Conservation (phyloP, 208 protist species). For the Novymonas esmeraldas region DNA sequence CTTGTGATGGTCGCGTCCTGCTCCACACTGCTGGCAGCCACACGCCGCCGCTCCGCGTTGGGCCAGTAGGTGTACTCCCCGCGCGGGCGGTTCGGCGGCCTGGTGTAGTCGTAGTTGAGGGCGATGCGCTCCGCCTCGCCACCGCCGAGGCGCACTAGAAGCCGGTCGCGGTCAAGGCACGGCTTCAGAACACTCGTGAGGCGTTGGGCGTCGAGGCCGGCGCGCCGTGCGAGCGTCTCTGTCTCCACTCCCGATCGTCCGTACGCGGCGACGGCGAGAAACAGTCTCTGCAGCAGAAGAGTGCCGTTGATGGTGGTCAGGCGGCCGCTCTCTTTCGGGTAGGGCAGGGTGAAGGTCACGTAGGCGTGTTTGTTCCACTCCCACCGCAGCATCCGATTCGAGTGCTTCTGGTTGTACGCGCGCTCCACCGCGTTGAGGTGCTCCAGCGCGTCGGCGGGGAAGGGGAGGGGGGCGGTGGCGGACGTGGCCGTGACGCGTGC, state of each 20-base stretch:
- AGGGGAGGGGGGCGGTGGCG: conserved; percentile 25
- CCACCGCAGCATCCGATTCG: conserved; percentile 23
- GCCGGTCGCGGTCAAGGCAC: conserved; percentile 27
- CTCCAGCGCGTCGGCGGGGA: conserved; percentile 26
- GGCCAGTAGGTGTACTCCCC: conserved; percentile 39
- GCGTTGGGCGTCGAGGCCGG: conserved; percentile 11
- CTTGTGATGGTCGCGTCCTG: conserved; percentile 14
- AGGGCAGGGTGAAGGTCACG: conserved; percentile 32
- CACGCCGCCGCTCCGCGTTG: conserved; percentile 13
- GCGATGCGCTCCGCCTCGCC: conserved; percentile 10
- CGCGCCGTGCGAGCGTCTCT: conserved; percentile 33
- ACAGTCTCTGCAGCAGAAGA: conserved; percentile 40
- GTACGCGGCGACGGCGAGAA: conserved; percentile 38
- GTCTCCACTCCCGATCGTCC: conserved; percentile 27
- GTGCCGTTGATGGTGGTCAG: conserved; percentile 38
- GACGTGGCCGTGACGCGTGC: not conserved
- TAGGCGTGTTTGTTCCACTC: conserved; percentile 34
- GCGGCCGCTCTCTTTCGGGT: conserved; percentile 31
- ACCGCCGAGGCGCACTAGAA: conserved; percentile 14
- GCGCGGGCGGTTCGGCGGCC: conserved; percentile 18
- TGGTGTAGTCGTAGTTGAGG: conserved; percentile 38
- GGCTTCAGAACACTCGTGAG: conserved; percentile 12
- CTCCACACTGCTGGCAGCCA: conserved; percentile 6
- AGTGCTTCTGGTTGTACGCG: conserved; percentile 19
- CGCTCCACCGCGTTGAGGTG: conserved; percentile 26